phyloP scores from a whole-genome alignment of 495 filamentous ascomycete genomes.

The Thozetella sp. region DNA sequence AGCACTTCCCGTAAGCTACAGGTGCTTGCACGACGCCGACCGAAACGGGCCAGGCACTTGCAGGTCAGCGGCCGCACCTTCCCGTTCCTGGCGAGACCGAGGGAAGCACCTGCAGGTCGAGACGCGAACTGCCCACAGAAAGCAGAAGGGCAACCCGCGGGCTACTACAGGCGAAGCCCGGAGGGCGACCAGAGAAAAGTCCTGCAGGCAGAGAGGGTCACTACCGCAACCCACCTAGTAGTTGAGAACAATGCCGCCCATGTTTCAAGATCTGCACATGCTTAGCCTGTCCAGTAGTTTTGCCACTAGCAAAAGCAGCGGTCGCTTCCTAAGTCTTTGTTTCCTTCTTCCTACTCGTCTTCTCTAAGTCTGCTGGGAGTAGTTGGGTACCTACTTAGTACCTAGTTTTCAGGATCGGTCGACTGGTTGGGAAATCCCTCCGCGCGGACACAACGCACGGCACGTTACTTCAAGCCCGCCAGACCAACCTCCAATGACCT shows the following conservation, averaged over 20 bases:
- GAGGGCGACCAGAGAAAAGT: too few species aligned
- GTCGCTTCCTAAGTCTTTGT: too few species aligned
- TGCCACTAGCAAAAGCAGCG: too few species aligned
- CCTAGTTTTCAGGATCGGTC: too few species aligned
- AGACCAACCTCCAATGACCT: background rate
- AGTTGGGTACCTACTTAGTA: too few species aligned
- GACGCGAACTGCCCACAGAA: background rate
- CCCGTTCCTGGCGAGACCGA: slow-evolving; percentile 1
- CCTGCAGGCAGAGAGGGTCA: background rate
- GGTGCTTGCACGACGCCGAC: too few species aligned
- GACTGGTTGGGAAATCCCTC: too few species aligned
- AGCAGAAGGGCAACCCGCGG: background rate
- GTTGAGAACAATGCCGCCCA: background rate
- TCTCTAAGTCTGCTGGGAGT: background rate
- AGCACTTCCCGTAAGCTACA: background rate
- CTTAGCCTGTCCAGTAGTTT: too few species aligned
- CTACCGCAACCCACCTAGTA: background rate
- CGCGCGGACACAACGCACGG: too few species aligned
- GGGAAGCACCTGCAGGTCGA: background rate
- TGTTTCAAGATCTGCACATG: slow-evolving; percentile 1
- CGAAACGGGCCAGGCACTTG: too few species aligned
- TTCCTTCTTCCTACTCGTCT: too few species aligned
- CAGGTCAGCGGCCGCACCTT: background rate
- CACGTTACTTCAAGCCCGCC: background rate
- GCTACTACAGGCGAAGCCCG: too few species aligned